phyloP scores from a whole-genome alignment of 2,329 filamentous ascomycete species.

The Phialemonium atrogriseum region DNA sequence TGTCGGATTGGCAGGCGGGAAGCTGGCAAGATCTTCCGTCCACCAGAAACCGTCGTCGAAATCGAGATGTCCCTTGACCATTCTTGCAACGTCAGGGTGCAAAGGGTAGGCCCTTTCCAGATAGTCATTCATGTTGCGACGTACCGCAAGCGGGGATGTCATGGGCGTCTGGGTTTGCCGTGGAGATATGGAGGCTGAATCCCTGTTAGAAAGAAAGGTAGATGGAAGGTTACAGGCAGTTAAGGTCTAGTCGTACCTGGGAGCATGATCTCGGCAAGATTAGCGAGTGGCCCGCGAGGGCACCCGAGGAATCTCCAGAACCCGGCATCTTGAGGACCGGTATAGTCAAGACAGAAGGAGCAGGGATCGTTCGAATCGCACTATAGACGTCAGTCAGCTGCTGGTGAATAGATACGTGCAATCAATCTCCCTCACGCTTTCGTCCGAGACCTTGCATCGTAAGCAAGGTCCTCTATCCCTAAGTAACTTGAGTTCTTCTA shows the following conservation, averaged over 20 bases:
- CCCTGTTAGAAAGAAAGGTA: slow-evolving; percentile 12
- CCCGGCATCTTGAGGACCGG: slow-evolving; percentile 27
- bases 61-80: slow-evolving; percentile 38
- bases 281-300: slow-evolving; percentile 37
- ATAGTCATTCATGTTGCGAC: slow-evolving; percentile 43
- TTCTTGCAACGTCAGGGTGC: slow-evolving; percentile 27
- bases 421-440: slow-evolving; percentile 28
- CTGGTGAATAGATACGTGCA: neutral
- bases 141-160: slow-evolving; percentile 39
- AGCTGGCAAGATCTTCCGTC: slow-evolving; percentile 39
- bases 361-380: slow-evolving; percentile 45
- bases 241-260: slow-evolving; percentile 41
- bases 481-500: slow-evolving; percentile 44
- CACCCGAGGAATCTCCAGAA: slow-evolving; percentile 44
- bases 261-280: slow-evolving; percentile 40
- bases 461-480: slow-evolving; percentile 40
- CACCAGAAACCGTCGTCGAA: slow-evolving; percentile 52
- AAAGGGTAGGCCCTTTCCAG: slow-evolving; percentile 37
- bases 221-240: too few relatives aligned
- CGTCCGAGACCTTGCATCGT: slow-evolving; percentile 38
- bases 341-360: slow-evolving; percentile 32
- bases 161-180: slow-evolving; percentile 40
- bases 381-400: slow-evolving; percentile 20
- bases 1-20: slow-evolving; percentile 29
- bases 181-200: slow-evolving; percentile 35